Evolutionary conservation across 2,329 filamentous ascomycete genomes (phyloP).

Genomic region (Aspergillus sp.): DNA sequence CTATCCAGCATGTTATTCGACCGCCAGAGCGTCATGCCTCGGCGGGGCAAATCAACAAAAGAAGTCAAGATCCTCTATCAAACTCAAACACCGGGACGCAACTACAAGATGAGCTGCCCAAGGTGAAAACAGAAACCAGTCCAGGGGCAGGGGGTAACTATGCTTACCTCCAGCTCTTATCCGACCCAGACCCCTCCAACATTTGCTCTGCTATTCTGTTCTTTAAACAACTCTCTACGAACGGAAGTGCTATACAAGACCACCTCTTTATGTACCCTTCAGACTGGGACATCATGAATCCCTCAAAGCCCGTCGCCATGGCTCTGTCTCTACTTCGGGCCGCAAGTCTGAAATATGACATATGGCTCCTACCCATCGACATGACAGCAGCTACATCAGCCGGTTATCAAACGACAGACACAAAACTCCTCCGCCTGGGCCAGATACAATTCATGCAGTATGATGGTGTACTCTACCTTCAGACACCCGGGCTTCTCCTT

Average conservation of each 20-base stretch:
- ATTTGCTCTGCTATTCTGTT: constrained; percentile 48
- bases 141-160: constrained; percentile 27
- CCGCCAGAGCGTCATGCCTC: constrained; percentile 17
- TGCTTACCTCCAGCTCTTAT: constrained; percentile 47
- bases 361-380: constrained; percentile 44
- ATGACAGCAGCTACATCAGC: constrained; percentile 33
- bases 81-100: background rate
- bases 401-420: constrained; percentile 35
- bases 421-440: constrained; percentile 37
- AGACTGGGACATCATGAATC: constrained; percentile 41
- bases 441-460: constrained; percentile 44
- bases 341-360: constrained; percentile 40
- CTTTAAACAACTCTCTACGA: constrained; percentile 40
- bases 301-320: constrained; percentile 27
- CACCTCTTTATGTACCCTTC: constrained; percentile 48
- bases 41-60: constrained; percentile 21
- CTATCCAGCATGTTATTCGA: constrained; percentile 70
- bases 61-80: constrained; percentile 19
- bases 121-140: background rate
- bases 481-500: constrained; percentile 41
- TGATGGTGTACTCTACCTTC: constrained; percentile 45
- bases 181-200: constrained; percentile 42
- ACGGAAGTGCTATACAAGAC: constrained; percentile 36
- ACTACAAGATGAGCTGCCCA: background rate
- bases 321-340: constrained; percentile 40